These are phyloP conservation scores for Podospora pseudocomata DNA, from an alignment of 495 filamentous ascomycete genomes.

Conservation along the genomic window DNA sequence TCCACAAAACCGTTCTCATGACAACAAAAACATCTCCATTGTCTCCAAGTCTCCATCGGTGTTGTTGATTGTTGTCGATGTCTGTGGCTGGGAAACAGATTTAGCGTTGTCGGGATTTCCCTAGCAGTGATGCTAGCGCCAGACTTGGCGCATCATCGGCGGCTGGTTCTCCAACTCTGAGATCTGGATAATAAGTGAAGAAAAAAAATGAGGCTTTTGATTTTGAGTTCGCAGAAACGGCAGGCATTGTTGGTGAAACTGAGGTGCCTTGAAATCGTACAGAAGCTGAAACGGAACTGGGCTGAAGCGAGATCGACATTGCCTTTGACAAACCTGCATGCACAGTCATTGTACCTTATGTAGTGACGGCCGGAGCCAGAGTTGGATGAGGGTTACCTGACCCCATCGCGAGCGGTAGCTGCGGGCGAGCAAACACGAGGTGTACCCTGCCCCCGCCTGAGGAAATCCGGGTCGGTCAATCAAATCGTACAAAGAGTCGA, in stretches of 20 bases:
- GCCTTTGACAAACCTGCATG: not conserved
- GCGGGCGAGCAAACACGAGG: not conserved
- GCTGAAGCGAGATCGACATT: not conserved
- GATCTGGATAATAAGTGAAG: not conserved
- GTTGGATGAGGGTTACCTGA: not conserved
- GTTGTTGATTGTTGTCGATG: not conserved
- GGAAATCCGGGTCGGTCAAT: not conserved
- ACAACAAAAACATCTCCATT: not conserved
- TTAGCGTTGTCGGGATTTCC: not conserved
- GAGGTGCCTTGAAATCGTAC: not conserved
- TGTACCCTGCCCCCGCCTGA: not conserved
- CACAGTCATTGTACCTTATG: not conserved
- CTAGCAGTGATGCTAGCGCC: not conserved
- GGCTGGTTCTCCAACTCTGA: not conserved
- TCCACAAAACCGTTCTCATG: not conserved
- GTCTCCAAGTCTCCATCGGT: not conserved
- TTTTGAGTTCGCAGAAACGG: not conserved
- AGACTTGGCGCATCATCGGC: not conserved
- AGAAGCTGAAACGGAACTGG: not conserved
- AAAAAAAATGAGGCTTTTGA: not conserved
- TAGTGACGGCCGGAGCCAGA: not conserved
- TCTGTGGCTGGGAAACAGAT: not conserved
- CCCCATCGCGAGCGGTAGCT: not conserved
- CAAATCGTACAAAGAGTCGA: too few species aligned
- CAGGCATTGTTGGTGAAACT: not conserved